phyloP scores from a whole-genome alignment of 345 rosid species.

The Gossypium bickii region DNA sequence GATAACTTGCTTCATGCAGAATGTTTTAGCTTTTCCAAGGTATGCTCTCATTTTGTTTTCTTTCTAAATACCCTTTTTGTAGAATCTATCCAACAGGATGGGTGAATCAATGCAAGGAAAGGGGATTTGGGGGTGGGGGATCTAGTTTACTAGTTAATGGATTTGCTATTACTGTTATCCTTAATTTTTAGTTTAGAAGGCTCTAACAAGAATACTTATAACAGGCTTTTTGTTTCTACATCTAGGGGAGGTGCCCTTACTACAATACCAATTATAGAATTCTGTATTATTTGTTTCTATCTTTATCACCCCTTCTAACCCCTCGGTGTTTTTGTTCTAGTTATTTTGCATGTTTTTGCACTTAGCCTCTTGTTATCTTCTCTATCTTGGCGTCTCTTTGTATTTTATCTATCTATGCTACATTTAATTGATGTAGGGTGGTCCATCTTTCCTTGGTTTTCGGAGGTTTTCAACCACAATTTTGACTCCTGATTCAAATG shows the following conservation, averaged over 20 bases:
- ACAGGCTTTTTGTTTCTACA: background rate
- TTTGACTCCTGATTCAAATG: conserved; percentile 56
- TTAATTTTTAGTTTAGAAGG: background rate
- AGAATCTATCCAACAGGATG: no score
- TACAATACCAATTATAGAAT: background rate
- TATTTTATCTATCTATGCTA: background rate
- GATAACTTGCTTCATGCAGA: conserved; percentile 21
- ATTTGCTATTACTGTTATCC: background rate
- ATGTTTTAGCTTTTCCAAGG: conserved; percentile 25
- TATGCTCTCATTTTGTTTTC: background rate
- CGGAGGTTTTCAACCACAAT: conserved; percentile 52
- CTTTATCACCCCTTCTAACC: background rate
- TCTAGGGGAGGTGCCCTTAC: background rate
- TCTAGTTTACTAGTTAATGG: background rate
- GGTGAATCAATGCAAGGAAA: background rate
- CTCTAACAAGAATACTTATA: background rate
- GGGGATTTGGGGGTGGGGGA: background rate
- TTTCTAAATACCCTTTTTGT: no score
- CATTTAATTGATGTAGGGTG: conserved; percentile 35
- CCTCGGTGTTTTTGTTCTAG: background rate
- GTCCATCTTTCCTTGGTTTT: conserved; percentile 29
- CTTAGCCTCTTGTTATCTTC: conserved; percentile 7
- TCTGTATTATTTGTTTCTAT: background rate
- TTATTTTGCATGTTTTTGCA: background rate
- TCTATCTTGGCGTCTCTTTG: background rate